Percentiles rank a stretch among this genome's conserved stretches.
Conservation (phyloP, 805 yeast species). For the Saccharomyces mikatae region DNA sequence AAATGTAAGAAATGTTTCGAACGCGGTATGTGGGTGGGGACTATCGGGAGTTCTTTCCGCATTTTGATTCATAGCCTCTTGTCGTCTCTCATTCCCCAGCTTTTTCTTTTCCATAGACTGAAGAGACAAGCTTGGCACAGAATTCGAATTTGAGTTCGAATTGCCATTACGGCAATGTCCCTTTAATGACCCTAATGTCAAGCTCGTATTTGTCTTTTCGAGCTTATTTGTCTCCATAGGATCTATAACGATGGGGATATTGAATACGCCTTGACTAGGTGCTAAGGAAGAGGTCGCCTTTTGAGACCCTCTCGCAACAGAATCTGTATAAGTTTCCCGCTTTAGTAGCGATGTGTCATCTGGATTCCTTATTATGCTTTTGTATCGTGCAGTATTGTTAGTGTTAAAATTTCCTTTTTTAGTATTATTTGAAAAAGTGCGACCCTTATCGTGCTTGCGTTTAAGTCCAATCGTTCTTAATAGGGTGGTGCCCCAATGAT, state of each 20-base stretch:
- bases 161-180: not conserved
- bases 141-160: not conserved
- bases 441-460: not conserved
- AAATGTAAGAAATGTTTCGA: conserved; percentile 39
- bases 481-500: not conserved
- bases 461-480: not conserved
- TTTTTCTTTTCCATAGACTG: not conserved
- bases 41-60: not conserved
- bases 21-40: conserved; percentile 27
- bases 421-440: not conserved
- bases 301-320: not conserved
- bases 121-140: not conserved
- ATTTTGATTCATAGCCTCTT: not conserved
- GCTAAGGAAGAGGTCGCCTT: not conserved
- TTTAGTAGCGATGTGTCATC: not conserved
- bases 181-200: not conserved
- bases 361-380: too few relatives aligned
- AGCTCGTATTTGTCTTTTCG: not conserved
- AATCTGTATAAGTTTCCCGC: not conserved
- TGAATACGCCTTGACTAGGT: not conserved
- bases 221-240: not conserved
- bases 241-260: not conserved
- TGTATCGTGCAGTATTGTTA: not conserved
- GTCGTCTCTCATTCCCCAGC: not conserved
- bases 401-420: not conserved